These are phyloP conservation scores for Sphagnum contortum DNA, from an alignment of 225 moss, liverwort and hornwort species.

Conservation along the genomic window DNA sequence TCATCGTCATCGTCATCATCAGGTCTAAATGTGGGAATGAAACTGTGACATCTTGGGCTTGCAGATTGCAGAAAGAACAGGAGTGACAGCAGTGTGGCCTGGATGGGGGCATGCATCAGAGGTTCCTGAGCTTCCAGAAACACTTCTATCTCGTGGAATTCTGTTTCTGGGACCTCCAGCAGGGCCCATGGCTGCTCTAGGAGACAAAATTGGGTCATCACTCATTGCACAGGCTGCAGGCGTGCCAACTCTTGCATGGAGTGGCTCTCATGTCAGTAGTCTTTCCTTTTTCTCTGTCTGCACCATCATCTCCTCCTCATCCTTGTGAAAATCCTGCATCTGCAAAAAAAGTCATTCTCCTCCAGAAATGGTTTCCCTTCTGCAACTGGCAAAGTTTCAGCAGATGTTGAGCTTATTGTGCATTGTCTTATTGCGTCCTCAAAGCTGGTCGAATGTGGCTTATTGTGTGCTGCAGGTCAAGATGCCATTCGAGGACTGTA, in stretches of 20 bases:
- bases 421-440: neutral
- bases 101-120: slow-evolving; percentile 99
- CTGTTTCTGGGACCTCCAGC: slow-evolving; percentile 89
- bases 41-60: no score
- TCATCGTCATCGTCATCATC: no score
- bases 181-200: slow-evolving; percentile 91
- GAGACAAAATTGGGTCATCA: slow-evolving; percentile 95
- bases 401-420: no score
- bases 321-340: no score
- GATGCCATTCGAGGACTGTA: slow-evolving; percentile 56
- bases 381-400: no score
- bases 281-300: neutral
- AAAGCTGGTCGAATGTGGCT: neutral
- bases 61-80: slow-evolving; percentile 94
- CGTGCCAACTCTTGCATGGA: slow-evolving; percentile 95
- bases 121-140: slow-evolving; percentile 80
- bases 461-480: slow-evolving; percentile 40
- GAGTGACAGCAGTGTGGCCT: slow-evolving; percentile 95
- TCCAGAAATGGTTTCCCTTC: no score
- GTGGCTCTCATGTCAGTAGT: slow-evolving; percentile 70
- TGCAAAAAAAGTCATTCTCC: no score
- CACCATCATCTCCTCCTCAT: neutral
- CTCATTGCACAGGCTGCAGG: slow-evolving; percentile 95
- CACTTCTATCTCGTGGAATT: slow-evolving; percentile 64
- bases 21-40: no score